phyloP scores from a whole-genome alignment of 139 green algal genomes.

The Trebouxia sp. region DNA sequence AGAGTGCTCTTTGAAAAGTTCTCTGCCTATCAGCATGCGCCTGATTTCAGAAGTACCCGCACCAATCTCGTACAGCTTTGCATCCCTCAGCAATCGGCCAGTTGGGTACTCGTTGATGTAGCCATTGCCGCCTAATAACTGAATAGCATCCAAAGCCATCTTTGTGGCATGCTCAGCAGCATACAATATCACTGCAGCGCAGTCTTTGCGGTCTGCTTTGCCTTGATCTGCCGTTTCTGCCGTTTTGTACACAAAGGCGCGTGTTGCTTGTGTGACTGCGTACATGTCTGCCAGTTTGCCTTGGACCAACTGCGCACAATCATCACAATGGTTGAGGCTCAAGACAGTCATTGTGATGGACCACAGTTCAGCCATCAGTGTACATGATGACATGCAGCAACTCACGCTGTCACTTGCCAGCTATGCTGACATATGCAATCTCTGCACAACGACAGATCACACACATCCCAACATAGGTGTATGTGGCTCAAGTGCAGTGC shows the following conservation, averaged over 20 bases:
- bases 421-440: no score
- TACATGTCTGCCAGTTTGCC: slow-evolving; percentile 97
- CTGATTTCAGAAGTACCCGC: slow-evolving; percentile 88
- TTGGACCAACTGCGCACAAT: slow-evolving; percentile 82
- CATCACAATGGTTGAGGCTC: no score
- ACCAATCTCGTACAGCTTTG: slow-evolving; percentile 97
- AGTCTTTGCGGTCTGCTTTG: slow-evolving; percentile 69
- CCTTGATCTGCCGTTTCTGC: slow-evolving; percentile 62
- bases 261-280: slow-evolving; percentile 48
- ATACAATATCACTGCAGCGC: slow-evolving; percentile 87
- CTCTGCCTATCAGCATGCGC: slow-evolving; percentile 85
- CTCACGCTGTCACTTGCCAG: no score
- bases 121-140: slow-evolving; percentile 92
- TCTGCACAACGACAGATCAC: no score
- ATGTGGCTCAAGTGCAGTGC: no score
- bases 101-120: slow-evolving; percentile 84
- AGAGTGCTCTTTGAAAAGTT: slow-evolving; percentile 73
- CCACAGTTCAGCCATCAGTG: no score
- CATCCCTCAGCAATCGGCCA: slow-evolving; percentile 86
- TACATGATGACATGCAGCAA: no score
- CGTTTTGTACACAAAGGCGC: slow-evolving; percentile 65
- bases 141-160: slow-evolving; percentile 85
- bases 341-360: no score
- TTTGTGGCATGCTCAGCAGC: slow-evolving; percentile 82
- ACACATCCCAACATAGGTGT: no score